Evolutionary conservation across 2,329 filamentous ascomycete species (phyloP), one percentile per base, ranked within the genome.

Genomic region (Herpotrichia juniperi): DNA sequence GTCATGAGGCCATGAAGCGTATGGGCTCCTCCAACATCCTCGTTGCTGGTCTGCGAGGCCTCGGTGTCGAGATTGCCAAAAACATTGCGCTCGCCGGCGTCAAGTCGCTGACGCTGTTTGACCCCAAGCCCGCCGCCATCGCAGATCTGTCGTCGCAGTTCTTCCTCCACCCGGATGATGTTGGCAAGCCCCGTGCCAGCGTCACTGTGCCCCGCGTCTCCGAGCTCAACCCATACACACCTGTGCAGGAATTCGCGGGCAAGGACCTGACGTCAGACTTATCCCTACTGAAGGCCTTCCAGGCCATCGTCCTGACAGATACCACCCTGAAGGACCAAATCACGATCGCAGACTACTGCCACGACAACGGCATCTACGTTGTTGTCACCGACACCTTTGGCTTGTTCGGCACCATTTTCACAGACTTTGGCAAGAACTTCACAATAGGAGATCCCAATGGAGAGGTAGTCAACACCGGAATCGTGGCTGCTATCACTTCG

Each of bases 1-100:
- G 94, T 50, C 86, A 89, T 70, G 86, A 89, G 74, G 86, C 94
- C 61, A 99, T 99, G 94, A 97, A 96, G 83, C 92, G 94, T 69
- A 99, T 99, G 94, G 86, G 93, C 69, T 90, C 92, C 56, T 97
- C 94, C 49, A 96, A 97, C 71, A 85, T 99, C 54, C 89, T 99
- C 47, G 83, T 99, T 50, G 89, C 93, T 57, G 94, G 94, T 59
- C 81, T 97, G 62, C 93, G 94, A 75, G 94, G 94, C 46, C 84
- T 99, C 34, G 94, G 94, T 79, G 93, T 97, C 50, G 94, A 99
- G 78, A 94, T 99, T 66, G 93, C 94, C 69, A 99, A 99, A 84
- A 99, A 99, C 70, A 91, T 99, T 69, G 94, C 94, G 54, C 87
- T 99, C 64, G 94, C 94, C 65, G 94, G 94, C 74, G 94, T 99